These are phyloP conservation scores for Wickerhamiella cacticola DNA, from an alignment of 805 yeast genomes.

Conservation along the genomic window DNA sequence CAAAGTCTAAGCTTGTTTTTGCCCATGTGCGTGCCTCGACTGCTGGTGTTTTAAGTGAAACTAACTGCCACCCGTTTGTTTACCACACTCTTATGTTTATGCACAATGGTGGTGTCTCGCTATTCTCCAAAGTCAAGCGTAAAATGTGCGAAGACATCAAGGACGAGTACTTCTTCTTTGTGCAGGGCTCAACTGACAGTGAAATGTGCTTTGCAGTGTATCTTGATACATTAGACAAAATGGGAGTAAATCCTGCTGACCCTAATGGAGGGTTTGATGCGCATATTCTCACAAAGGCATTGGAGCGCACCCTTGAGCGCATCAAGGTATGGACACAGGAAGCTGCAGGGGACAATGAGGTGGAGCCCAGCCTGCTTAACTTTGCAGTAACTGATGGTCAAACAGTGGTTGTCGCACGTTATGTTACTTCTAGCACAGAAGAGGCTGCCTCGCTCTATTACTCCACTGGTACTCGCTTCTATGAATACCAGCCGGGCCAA, in stretches of 20 bases:
- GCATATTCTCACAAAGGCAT: constrained; percentile 49
- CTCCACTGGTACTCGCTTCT: constrained; percentile 83
- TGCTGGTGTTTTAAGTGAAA: constrained; percentile 84
- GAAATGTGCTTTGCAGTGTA: constrained; percentile 90
- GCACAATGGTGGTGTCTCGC: constrained; percentile 83
- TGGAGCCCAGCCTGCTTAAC: constrained; percentile 75
- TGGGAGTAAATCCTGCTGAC: constrained; percentile 63
- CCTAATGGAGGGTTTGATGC: constrained; percentile 39
- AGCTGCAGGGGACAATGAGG: constrained; percentile 30
- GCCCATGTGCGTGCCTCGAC: constrained; percentile 97
- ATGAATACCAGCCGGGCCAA: constrained; percentile 82
- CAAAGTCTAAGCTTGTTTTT: constrained; percentile 71
- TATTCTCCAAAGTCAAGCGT: constrained; percentile 63
- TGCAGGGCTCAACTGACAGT: constrained; percentile 92
- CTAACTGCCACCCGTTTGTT: constrained; percentile 93
- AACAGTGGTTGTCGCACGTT: constrained; percentile 73
- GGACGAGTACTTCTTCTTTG: constrained; percentile 64
- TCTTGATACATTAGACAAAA: constrained; percentile 57
- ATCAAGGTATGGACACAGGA: constrained; percentile 72
- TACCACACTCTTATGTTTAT: constrained; percentile 82
- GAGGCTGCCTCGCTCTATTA: constrained; percentile 96
- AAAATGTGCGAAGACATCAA: constrained; percentile 55
- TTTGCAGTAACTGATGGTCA: constrained; percentile 93
- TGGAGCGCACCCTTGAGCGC: constrained; percentile 58
- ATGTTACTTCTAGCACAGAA: constrained; percentile 76